Evolutionary conservation across 331 rosid genomes (phyloP).

Genomic region (Spiraea crenata): DNA sequence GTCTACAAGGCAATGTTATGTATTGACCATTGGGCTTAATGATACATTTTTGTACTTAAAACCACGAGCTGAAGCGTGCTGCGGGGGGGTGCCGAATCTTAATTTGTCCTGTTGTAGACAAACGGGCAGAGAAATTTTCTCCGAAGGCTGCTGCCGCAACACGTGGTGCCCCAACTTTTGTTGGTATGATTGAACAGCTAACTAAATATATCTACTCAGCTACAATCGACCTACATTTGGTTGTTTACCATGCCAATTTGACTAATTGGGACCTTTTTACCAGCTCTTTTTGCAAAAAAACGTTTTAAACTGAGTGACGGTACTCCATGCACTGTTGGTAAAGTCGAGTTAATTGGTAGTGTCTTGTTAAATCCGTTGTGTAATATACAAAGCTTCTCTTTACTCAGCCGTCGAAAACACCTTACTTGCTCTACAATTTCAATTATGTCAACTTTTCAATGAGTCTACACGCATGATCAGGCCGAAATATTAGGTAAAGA

Average conservation of each 20-base stretch:
- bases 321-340: no score
- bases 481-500: slow-evolving; percentile 22
- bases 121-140: slow-evolving; percentile 27
- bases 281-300: no score
- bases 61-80: slow-evolving; percentile 10
- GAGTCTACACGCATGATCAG: slow-evolving; percentile 1
- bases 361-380: no score
- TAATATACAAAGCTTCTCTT: no score
- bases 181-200: background rate
- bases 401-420: no score
- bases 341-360: no score
- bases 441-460: slow-evolving; percentile 18
- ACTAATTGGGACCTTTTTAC: no score
- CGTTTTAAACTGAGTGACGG: no score
- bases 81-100: slow-evolving; percentile 40
- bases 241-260: no score
- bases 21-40: background rate
- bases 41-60: background rate
- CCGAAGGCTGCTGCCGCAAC: slow-evolving; percentile 39
- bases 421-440: no score
- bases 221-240: no score
- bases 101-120: slow-evolving; percentile 45
- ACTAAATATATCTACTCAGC: no score
- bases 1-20: background rate
- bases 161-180: slow-evolving; percentile 36